Evolutionary conservation across 805 yeast species (phyloP), one percentile per base, ranked within the genome.

Genomic region (Candida endomychidarum): DNA sequence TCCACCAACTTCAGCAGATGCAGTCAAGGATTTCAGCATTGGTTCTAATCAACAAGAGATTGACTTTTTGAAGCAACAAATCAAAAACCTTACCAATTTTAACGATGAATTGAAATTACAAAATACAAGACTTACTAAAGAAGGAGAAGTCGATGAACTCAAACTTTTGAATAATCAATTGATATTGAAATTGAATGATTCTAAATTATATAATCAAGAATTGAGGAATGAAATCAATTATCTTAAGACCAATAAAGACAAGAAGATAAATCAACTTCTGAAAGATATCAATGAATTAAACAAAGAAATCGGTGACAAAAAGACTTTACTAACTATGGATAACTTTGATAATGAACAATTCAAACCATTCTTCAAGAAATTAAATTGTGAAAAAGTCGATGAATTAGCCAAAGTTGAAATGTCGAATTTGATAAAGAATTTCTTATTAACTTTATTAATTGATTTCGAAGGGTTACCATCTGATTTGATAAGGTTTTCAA

Each of bases 371-470:
- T 67, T 60, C 42, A 46, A 38, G 10, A 48, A 54, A 27, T 49
- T 64, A 12, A 54, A 58, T 29, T 51, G 66, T 18, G 38, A 40
- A 10, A 51, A 60, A 37, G 51, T 66, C n/a, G 72, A 67, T 44
- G 26, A 38, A 2, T 45, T 65, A 36, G 42, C 57, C 17, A 53
- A 48, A 37, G 44, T 46, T 8, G 64, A 65, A 46, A 48, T 62
- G 51, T 46, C 56, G 18, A 63, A 61, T 42, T 29, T 60, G 21
- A 47, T 67, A 43, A 67, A 67, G 36, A 57, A 58, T 42, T 38
- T 66, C 9, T 56, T 67, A 63, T 54, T 64, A 11, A 54, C 62
- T 26, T 48, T 69, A 26, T 52, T 63, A 25, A 55, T 65, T 14
- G 53, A 65, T 20, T 57, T 53, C 33, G 46, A 48, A 18, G 41